phyloP scores from a whole-genome alignment of 192 early-diverging fungal species.

The Oehlia diaphana region DNA sequence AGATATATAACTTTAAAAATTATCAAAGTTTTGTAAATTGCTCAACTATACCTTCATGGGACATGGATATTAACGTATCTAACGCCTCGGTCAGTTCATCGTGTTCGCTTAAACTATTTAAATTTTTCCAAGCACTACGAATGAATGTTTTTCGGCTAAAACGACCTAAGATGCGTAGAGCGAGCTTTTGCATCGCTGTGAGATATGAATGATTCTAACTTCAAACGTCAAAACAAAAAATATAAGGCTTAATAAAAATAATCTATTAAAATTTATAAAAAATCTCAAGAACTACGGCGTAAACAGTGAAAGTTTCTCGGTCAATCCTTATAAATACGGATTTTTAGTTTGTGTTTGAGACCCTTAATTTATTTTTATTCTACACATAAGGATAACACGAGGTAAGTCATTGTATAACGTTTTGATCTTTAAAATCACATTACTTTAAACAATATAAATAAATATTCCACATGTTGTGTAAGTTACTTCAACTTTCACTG shows the following conservation, averaged over 20 bases:
- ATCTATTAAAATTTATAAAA: background rate
- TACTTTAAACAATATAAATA: too few species aligned
- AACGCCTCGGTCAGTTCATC: slow-evolving; percentile 44
- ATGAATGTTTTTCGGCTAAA: slow-evolving; percentile 28
- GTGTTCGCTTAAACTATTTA: slow-evolving; percentile 47
- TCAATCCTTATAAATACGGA: too few species aligned
- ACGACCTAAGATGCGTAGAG: slow-evolving; percentile 17
- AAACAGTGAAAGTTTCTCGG: too few species aligned
- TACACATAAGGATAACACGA: too few species aligned
- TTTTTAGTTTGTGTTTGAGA: too few species aligned
- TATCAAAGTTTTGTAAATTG: background rate
- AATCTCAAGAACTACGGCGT: too few species aligned
- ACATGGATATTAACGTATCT: slow-evolving; percentile 44
- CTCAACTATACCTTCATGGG: slow-evolving; percentile 29
- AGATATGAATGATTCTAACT: background rate
- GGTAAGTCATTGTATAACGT: too few species aligned
- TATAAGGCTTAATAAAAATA: background rate
- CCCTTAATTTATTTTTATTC: too few species aligned
- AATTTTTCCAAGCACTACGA: slow-evolving; percentile 47
- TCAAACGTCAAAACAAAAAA: background rate
- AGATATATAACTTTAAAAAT: background rate
- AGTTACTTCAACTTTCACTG: too few species aligned
- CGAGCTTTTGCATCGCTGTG: slow-evolving; percentile 14
- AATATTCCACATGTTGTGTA: too few species aligned
- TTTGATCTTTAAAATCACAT: too few species aligned